Base-by-base conservation (phyloP, 768 basidiomycete genomes). In the Strobilomyces dryophilus region DNA sequence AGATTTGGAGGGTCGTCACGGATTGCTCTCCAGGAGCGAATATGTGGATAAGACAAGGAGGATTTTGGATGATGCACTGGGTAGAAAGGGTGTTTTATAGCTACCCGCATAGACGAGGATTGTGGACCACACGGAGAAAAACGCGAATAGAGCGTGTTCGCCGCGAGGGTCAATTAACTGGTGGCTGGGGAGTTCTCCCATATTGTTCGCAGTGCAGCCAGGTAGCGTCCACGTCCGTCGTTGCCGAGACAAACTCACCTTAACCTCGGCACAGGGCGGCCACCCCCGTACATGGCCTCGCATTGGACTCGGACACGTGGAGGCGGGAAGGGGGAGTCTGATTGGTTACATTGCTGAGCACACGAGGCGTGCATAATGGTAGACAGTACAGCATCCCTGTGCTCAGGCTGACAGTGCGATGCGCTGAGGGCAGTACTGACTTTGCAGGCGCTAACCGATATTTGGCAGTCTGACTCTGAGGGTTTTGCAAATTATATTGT, bases 11-110 rank as follows among this genome's bases (percentile, higher is more conserved):
- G 11, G 42, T 46, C 26, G 53, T 58, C 37, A 53, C 37, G 10
- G 49, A 48, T 61, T 46, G 57, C 64, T 71, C 68, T 54, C 68
- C 68, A 55, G 70, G 68, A 71, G 64, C 60, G 45, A 61, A 46
- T 51, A 9, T 52, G 61, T 42, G 68, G 66, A 70, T 61, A 76
- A 65, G 80, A 68, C 65, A 59, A 78, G 79, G 55, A 77, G 77
- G 69, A 74, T 78, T 61, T 65, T 70, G 56, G 48, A 46, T 52
- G 51, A 47, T 51, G 24, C 34, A 29, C 39, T 36, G 40, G 49
- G 52, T 44, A 41, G 45, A 42, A 40, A 35, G 49, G 52, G 35
- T 57, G 51, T 34, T 69, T 68, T 69, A 69, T 69, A 69, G 44
- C 47, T 53, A 53, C 54, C 43, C 53, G 52, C 53, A 43, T 12